Evolutionary conservation across 257 asterid genomes (phyloP), one percentile per base, ranked within the genome.

Genomic region (Pogostemon cablin): DNA sequence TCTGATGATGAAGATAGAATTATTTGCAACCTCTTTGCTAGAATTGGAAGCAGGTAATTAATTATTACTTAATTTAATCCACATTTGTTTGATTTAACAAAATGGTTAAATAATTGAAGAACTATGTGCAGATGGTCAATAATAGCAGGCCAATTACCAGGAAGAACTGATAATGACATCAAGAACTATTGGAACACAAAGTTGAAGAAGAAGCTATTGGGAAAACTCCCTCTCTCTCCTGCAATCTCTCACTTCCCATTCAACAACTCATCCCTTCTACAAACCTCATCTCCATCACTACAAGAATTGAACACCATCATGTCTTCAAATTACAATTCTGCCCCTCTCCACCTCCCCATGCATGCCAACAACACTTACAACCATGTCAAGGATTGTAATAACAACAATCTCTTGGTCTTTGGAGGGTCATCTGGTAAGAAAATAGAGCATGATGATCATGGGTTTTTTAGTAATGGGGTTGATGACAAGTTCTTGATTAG

Each of bases 151-250:
- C 97, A 90, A 47, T 83, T 92, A 70, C 96, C 95, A 17, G 96
- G 96, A 0, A 90, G 96, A 66, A 92, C 98, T 1, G 98, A 92
- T 62, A 92, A 92, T 37, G 98, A 92, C 37, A 92, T 92, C 72
- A 92, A 92, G 73, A 92, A 92, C 75, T 85, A 92, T 55, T 92
- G 98, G 98, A 92, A 92, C 91, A 92, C 97, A 1, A 92, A 90
- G 87, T 93, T 92, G 4, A 92, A 88, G 73, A 90, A 88, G 86
- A 92, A 87, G 54, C 77, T 80, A 40, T 69, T 11, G 69, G 43
- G 37, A 39, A 79, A 49, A 75, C 80, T 32, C 88, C 63, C 81
- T 53, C 78, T 59, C 3, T 72, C 47, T 41, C 17, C 74, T 3
- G 37, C 55, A 62, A 9, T 71, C 4, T 8, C 38, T 38, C 64